Conservation (phyloP, 257 asterid genomes). For the Paraleonurus japonicus region DNA sequence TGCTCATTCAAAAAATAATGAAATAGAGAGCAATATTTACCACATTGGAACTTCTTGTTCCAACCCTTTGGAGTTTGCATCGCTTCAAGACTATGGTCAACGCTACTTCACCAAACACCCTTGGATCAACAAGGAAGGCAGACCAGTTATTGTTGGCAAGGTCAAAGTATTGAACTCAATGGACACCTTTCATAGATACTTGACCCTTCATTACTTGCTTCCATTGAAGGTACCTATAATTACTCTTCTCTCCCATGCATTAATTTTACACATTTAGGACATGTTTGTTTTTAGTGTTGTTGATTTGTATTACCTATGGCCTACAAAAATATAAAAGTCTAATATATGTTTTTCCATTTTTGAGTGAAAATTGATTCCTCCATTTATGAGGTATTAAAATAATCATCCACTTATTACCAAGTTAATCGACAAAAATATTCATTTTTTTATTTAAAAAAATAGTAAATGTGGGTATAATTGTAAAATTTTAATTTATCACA, state of each 20-base stretch:
- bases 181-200: constrained; percentile 65
- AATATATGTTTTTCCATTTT: no score
- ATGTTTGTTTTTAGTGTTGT: no score
- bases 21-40: constrained; percentile 47
- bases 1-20: constrained; percentile 43
- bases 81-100: constrained; percentile 47
- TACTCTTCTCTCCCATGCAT: not conserved
- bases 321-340: no score
- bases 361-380: no score
- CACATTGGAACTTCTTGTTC: constrained; percentile 77
- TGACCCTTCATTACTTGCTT: constrained; percentile 60
- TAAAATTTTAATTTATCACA: no score
- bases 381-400: no score
- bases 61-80: constrained; percentile 49
- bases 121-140: constrained; percentile 74
- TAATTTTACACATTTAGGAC: no score
- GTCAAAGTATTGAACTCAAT: constrained; percentile 49
- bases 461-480: no score
- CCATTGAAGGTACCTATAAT: constrained; percentile 81
- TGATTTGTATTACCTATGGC: no score
- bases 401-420: no score
- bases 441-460: no score
- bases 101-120: constrained; percentile 66
- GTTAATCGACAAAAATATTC: no score
- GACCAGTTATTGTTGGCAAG: constrained; percentile 63